Conservation (phyloP, 768 basidiomycete species). For the Cytidiella melzeri region DNA sequence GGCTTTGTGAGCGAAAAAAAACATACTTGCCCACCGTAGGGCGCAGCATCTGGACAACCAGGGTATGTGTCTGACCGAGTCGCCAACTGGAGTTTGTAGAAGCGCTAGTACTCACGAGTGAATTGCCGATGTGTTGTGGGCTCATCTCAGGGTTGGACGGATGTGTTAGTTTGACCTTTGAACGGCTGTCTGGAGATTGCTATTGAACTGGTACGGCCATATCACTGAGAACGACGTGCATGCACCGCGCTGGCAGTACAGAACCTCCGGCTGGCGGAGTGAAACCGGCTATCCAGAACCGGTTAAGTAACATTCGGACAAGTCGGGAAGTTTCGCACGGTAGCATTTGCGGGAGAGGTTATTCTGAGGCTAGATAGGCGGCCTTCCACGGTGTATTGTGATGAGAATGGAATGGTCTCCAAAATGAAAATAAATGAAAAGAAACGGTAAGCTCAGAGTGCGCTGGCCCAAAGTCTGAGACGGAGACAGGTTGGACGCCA, state of each 20-base stretch:
- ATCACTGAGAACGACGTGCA: neutral
- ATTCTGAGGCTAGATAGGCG: neutral
- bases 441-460: neutral
- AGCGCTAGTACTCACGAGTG: no score
- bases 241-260: constrained; percentile 2
- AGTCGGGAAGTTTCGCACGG: neutral
- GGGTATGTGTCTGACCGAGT: no score
- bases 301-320: neutral
- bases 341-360: neutral
- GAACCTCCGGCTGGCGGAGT: neutral
- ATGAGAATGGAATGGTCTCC: neutral
- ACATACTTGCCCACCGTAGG: no score
- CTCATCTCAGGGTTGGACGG: neutral
- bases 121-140: no score
- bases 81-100: no score
- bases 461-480: neutral
- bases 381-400: neutral
- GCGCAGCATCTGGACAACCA: no score
- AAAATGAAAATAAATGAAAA: neutral
- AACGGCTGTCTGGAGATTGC: neutral
- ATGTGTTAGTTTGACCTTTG: neutral
- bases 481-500: constrained; percentile 11
- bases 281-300: neutral
- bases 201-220: neutral
- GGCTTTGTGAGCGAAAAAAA: no score